Conservation (phyloP, 331 rosid species). For the Arachis monticola region DNA sequence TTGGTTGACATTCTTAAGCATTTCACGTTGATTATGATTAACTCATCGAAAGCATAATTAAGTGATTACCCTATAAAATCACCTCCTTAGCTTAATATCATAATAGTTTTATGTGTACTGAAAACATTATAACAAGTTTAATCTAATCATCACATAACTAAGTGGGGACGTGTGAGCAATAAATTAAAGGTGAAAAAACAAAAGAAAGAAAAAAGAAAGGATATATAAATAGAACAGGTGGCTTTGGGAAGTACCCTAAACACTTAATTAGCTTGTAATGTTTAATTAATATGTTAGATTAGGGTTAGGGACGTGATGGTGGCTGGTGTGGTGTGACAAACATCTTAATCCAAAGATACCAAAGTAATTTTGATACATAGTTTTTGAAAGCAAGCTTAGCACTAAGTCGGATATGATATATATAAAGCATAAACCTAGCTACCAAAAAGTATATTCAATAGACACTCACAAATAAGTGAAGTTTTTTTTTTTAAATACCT, state of each 20-base stretch:
- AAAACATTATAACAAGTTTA: slow-evolving; percentile 43
- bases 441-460: no score
- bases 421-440: no score
- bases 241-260: slow-evolving; percentile 52
- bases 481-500: no score
- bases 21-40: slow-evolving; percentile 47
- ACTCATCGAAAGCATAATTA: slow-evolving; percentile 49
- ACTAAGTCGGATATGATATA: no score
- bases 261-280: slow-evolving; percentile 45
- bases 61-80: slow-evolving; percentile 48
- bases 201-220: background rate
- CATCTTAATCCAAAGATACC: slow-evolving; percentile 23
- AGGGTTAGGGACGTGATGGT: slow-evolving; percentile 23
- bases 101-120: slow-evolving; percentile 40
- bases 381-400: background rate
- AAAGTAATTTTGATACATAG: slow-evolving; percentile 47
- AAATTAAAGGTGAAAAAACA: background rate
- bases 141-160: slow-evolving; percentile 60
- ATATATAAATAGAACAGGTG: slow-evolving; percentile 33
- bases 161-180: slow-evolving; percentile 54
- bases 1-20: slow-evolving; percentile 57
- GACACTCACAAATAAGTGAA: no score
- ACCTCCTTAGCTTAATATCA: slow-evolving; percentile 30
- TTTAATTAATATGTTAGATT: background rate
- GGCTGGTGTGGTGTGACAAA: slow-evolving; percentile 34